Evolutionary conservation across 2,329 filamentous ascomycete genomes (phyloP).

Genomic region (Pseudogymnoascus sp.): DNA sequence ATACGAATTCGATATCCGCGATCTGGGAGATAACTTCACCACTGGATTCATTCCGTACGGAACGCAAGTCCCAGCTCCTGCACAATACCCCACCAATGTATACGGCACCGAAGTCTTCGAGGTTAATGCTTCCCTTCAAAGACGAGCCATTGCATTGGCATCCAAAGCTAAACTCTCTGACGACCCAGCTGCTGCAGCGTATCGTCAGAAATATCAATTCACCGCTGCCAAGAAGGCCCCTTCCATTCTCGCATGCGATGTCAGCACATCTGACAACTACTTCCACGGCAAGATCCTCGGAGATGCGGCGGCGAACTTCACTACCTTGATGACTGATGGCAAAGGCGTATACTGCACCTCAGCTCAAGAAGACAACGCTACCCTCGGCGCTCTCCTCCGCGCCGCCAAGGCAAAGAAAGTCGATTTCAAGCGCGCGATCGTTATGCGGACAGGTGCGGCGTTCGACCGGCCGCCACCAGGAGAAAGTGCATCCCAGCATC

Average conservation of each 20-base stretch:
- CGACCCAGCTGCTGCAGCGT: constrained; percentile 39
- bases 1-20: constrained; percentile 65
- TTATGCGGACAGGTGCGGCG: constrained; percentile 62
- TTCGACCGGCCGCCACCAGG: constrained; percentile 62
- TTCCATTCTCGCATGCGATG: constrained; percentile 55
- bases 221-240: constrained; percentile 41
- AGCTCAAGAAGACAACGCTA: constrained; percentile 66
- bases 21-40: constrained; percentile 55
- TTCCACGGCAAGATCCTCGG: constrained; percentile 55
- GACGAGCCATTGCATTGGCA: constrained; percentile 45
- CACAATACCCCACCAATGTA: constrained; percentile 48
- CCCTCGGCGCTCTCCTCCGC: constrained; percentile 57
- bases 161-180: constrained; percentile 45
- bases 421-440: constrained; percentile 59
- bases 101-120: constrained; percentile 68
- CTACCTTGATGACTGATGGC: constrained; percentile 57
- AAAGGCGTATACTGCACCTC: constrained; percentile 61
- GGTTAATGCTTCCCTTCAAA: constrained; percentile 50
- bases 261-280: constrained; percentile 65
- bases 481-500: constrained; percentile 48
- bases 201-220: constrained; percentile 48
- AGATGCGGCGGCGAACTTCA: constrained; percentile 58
- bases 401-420: constrained; percentile 48
- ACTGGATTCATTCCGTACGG: constrained; percentile 65
- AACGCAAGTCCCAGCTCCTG: constrained; percentile 36